These are phyloP conservation scores for Calonectria pauciramosa DNA, from an alignment of 2,329 filamentous ascomycete genomes.

Conservation along the genomic window DNA sequence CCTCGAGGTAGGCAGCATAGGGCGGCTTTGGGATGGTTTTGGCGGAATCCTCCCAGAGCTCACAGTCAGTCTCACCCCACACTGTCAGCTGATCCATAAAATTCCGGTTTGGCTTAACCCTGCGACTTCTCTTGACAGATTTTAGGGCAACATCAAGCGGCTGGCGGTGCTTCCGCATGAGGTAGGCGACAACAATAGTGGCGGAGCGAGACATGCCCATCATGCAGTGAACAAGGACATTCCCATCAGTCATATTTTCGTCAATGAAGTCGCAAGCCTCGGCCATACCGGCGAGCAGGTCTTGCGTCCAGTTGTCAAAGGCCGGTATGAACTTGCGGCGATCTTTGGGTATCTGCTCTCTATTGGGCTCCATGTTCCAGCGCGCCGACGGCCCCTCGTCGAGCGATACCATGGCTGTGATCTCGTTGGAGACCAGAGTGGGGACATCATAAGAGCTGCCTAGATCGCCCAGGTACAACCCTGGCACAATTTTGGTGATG, in stretches of 20 bases:
- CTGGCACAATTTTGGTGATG: neutral
- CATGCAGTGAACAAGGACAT: neutral
- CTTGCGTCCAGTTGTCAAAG: neutral
- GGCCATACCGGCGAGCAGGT: neutral
- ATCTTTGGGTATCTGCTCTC: neutral
- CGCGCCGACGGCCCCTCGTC: neutral
- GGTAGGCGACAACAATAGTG: neutral
- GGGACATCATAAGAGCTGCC: neutral
- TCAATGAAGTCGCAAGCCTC: neutral
- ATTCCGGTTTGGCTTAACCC: neutral
- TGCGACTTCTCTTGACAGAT: neutral
- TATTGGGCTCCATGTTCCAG: neutral
- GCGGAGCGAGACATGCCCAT: slow-evolving; percentile 2
- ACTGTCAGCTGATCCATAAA: neutral
- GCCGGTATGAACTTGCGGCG: neutral
- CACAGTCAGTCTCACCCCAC: neutral
- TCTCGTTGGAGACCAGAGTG: neutral
- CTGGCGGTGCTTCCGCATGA: neutral
- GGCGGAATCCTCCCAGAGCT: neutral
- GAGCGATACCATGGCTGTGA: neutral
- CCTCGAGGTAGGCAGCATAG: neutral
- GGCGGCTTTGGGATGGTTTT: neutral
- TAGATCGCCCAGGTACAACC: neutral
- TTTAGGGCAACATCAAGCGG: neutral
- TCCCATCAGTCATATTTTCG: neutral